Conservation (phyloP, 495 filamentous ascomycete genomes). For the Penicillium herquei region DNA sequence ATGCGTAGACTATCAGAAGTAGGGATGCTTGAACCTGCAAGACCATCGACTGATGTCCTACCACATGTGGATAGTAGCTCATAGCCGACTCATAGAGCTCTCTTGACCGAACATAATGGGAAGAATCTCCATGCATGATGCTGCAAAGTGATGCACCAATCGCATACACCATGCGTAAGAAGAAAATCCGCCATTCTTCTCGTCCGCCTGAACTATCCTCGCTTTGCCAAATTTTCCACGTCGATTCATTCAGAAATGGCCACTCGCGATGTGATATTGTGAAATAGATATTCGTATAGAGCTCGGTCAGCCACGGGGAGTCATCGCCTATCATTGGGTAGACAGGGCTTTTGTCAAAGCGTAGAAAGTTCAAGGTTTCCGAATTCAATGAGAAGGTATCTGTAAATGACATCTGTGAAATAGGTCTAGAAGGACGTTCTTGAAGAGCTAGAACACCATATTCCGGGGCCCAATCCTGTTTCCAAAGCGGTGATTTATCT, state of each 20-base stretch:
- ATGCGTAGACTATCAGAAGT: constrained; percentile 31
- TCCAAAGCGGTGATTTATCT: constrained; percentile 5
- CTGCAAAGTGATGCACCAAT: constrained; percentile 31
- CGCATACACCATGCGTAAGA: constrained; percentile 33
- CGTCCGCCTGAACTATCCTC: constrained; percentile 15
- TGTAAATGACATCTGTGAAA: constrained; percentile 6
- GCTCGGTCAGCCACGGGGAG: constrained; percentile 23
- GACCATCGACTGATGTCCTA: constrained; percentile 27
- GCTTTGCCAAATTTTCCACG: constrained; percentile 27
- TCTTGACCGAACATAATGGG: constrained; percentile 23
- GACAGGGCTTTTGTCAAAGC: constrained; percentile 11
- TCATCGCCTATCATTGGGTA: constrained; percentile 15
- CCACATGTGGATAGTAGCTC: constrained; percentile 29
- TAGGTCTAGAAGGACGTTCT: not conserved
- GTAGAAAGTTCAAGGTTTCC: constrained; percentile 16
- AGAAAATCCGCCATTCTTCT: constrained; percentile 30
- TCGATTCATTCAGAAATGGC: constrained; percentile 28
- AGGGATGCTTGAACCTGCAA: constrained; percentile 35
- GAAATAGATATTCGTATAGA: constrained; percentile 34
- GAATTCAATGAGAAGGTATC: constrained; percentile 11
- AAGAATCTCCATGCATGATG: constrained; percentile 22
- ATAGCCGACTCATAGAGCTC: constrained; percentile 30
- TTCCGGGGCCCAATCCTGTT: not conserved
- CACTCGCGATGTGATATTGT: constrained; percentile 33
- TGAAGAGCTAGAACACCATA: constrained; percentile 4